phyloP scores from a whole-genome alignment of 768 basidiomycete genomes.

The Gyrodon lividus region DNA sequence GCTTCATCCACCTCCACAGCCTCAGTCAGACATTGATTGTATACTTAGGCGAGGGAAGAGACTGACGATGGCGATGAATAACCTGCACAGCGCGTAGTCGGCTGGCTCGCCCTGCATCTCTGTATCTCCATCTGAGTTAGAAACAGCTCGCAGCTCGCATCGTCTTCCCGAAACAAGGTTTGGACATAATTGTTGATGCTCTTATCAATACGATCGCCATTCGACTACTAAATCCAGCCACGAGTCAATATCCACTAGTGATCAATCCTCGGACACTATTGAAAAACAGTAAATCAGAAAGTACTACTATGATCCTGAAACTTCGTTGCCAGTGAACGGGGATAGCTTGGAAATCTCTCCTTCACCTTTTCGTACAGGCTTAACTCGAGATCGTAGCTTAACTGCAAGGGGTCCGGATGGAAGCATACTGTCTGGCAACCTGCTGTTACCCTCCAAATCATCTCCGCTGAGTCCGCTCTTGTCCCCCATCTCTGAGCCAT shows the following conservation, averaged over 20 bases:
- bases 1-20: constrained; percentile 13
- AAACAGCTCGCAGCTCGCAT: background rate
- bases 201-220: background rate
- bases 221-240: background rate
- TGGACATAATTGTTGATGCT: background rate
- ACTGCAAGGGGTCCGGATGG: constrained; percentile 28
- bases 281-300: background rate
- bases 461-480: constrained; percentile 18
- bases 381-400: constrained; percentile 43
- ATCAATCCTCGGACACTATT: background rate
- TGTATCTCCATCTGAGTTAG: constrained; percentile 2
- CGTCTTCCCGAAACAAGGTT: background rate
- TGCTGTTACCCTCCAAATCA: constrained; percentile 14
- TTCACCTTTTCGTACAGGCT: constrained; percentile 26
- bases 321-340: constrained; percentile 1
- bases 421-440: background rate
- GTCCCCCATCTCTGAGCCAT: constrained; percentile 7
- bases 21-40: constrained; percentile 4
- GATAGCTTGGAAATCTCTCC: constrained; percentile 8
- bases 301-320: constrained; percentile 7
- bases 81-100: constrained; percentile 14
- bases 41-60: constrained; percentile 38
- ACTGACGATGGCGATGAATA: constrained; percentile 32
- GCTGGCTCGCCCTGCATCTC: background rate
- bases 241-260: background rate